Evolutionary conservation across 768 basidiomycete species (phyloP).

Genomic region (Russula virescens): DNA sequence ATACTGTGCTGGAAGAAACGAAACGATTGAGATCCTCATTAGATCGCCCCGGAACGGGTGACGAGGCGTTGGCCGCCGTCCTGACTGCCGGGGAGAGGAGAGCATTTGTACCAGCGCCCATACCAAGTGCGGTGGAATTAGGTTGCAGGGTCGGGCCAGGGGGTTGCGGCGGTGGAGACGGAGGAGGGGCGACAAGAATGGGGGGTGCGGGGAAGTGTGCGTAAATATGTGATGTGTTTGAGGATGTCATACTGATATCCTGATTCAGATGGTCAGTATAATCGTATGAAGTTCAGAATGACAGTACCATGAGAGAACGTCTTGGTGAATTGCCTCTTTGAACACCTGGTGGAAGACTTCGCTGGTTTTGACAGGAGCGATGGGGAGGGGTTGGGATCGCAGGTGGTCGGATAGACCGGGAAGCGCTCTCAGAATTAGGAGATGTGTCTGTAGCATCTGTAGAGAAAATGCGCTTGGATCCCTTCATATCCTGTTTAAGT

Average conservation of each 20-base stretch:
- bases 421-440: neutral
- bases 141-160: slow-evolving; percentile 15
- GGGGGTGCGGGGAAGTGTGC: slow-evolving; percentile 31
- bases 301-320: slow-evolving; percentile 1
- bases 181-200: slow-evolving; percentile 24
- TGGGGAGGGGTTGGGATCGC: neutral
- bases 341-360: neutral
- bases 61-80: slow-evolving; percentile 41
- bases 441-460: slow-evolving; percentile 54
- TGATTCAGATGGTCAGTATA: slow-evolving; percentile 42
- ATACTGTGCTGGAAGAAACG: slow-evolving; percentile 84
- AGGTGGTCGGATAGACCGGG: neutral
- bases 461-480: slow-evolving; percentile 67
- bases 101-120: slow-evolving; percentile 7
- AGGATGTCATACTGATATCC: slow-evolving; percentile 41
- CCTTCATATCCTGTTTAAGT: slow-evolving; percentile 73
- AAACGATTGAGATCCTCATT: slow-evolving; percentile 81
- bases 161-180: slow-evolving; percentile 25
- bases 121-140: neutral
- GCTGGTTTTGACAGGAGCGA: neutral
- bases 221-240: slow-evolving; percentile 32
- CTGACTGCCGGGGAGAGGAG: slow-evolving; percentile 22
- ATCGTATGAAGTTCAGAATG: neutral
- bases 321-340: neutral
- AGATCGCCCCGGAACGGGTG: slow-evolving; percentile 45